Conservation (phyloP, 116 monocot genomes). For the Thalassia testudinum region DNA sequence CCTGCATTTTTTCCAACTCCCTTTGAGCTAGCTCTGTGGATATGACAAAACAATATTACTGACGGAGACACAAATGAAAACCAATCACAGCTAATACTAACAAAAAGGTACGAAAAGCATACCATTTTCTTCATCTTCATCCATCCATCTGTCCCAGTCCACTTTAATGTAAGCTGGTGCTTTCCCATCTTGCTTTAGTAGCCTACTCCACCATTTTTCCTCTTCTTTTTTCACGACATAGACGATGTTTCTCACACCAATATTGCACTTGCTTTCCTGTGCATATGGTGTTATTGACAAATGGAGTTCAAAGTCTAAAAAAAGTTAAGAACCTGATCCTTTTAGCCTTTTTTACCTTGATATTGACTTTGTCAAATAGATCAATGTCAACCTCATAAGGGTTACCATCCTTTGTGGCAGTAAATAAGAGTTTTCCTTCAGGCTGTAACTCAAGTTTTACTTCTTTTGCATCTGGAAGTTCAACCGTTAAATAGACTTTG, state of each 20-base stretch:
- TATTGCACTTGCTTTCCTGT: slow-evolving; percentile 50
- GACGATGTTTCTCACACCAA: slow-evolving; percentile 36
- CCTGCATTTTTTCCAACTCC: no score
- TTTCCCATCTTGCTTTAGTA: slow-evolving; percentile 39
- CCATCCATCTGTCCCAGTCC: slow-evolving; percentile 65
- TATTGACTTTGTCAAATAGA: slow-evolving; percentile 19
- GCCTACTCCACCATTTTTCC: slow-evolving; percentile 46
- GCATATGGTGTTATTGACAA: background rate
- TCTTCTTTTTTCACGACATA: slow-evolving; percentile 38
- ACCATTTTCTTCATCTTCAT: slow-evolving; percentile 37
- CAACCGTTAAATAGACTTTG: slow-evolving; percentile 22
- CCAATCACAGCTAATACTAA: no score
- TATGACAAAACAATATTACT: background rate
- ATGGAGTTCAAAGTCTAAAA: background rate
- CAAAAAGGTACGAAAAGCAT: background rate
- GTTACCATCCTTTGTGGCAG: slow-evolving; percentile 4
- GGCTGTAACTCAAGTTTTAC: slow-evolving; percentile 22
- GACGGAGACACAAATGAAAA: no score
- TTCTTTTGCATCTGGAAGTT: slow-evolving; percentile 26
- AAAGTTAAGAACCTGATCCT: background rate
- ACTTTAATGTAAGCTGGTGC: slow-evolving; percentile 45
- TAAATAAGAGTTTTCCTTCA: slow-evolving; percentile 19
- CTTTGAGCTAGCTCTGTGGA: no score
- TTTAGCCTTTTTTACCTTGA: slow-evolving; percentile 8
- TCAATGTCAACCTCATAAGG: slow-evolving; percentile 20